These are phyloP conservation scores for Coemansia sp. DNA, from an alignment of 192 early-diverging fungal species.

Conservation along the genomic window DNA sequence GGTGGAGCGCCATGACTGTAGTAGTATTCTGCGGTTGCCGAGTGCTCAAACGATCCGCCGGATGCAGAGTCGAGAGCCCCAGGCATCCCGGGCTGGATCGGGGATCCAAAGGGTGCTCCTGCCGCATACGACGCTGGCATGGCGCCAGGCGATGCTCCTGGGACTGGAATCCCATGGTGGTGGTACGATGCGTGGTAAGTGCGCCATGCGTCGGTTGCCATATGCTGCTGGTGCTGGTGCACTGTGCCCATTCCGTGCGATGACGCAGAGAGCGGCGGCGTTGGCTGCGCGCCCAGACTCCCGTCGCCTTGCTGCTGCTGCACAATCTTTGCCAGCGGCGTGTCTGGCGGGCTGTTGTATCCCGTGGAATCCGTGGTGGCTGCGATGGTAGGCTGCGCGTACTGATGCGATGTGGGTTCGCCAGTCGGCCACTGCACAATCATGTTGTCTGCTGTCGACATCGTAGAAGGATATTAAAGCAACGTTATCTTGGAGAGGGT, in stretches of 20 bases:
- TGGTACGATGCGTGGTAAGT: conserved; percentile 13
- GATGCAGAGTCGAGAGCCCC: conserved; percentile 7
- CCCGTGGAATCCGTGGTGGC: conserved; percentile 16
- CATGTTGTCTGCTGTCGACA: conserved; percentile 14
- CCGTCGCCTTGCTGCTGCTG: conserved; percentile 39
- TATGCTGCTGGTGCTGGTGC: conserved; percentile 13
- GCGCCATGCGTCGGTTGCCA: conserved; percentile 6
- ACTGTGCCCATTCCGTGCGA: conserved; percentile 30
- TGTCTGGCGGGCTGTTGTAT: conserved; percentile 47
- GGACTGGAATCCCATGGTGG: conserved; percentile 22
- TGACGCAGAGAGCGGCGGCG: conserved; percentile 42
- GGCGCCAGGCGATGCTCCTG: conserved; percentile 5
- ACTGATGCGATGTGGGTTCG: conserved; percentile 14
- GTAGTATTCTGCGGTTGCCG: conserved; percentile 25
- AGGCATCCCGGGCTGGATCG: conserved; percentile 24
- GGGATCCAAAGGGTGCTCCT: conserved; percentile 29
- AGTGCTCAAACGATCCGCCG: conserved; percentile 20
- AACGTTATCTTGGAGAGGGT: too few relatives aligned
- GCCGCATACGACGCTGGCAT: conserved; percentile 24
- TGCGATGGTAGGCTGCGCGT: conserved; percentile 12
- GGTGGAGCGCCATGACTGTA: conserved; percentile 1
- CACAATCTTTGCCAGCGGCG: conserved; percentile 47
- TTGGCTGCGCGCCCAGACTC: conserved; percentile 30
- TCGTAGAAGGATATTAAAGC: conserved; percentile 1
- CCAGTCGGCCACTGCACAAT: conserved; percentile 21